Evolutionary conservation across 2,329 filamentous ascomycete genomes (phyloP).

Genomic region (Aureobasidium sp.): DNA sequence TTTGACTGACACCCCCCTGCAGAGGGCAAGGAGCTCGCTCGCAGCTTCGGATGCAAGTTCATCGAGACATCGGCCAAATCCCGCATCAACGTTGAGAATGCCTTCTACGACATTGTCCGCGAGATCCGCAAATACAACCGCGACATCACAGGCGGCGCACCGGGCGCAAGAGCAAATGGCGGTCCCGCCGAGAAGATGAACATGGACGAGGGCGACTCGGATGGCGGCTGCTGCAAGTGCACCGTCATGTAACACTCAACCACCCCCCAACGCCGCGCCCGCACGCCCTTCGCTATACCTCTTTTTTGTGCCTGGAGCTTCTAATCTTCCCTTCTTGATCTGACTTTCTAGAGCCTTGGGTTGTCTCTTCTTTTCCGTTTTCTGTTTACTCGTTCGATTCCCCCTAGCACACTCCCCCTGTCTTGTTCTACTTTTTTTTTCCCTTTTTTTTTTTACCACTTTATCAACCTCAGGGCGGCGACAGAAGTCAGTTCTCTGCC

Average conservation of each 20-base stretch:
- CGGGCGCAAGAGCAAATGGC: conserved; percentile 37
- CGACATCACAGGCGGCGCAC: conserved; percentile 73
- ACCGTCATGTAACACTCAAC: conserved; percentile 65
- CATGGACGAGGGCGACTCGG: conserved; percentile 54
- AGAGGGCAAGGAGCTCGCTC: conserved; percentile 86
- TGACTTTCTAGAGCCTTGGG: conserved; percentile 10
- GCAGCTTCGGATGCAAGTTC: conserved; percentile 91
- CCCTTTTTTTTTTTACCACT: conserved; percentile 9
- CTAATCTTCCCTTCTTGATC: conserved; percentile 14
- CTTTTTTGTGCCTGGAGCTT: conserved; percentile 10
- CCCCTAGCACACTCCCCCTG: conserved; percentile 9
- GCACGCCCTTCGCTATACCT: conserved; percentile 3
- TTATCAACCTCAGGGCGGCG: conserved; percentile 3
- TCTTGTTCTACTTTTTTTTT: conserved; percentile 6
- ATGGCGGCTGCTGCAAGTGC: conserved; percentile 76
- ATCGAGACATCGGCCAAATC: conserved; percentile 99
- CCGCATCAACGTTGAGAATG: conserved; percentile 94
- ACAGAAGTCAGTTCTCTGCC: background rate
- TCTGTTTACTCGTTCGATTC: conserved; percentile 12
- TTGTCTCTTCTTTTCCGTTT: conserved; percentile 4
- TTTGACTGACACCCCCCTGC: conserved; percentile 20
- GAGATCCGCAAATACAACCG: conserved; percentile 98
- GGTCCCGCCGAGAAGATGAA: conserved; percentile 73
- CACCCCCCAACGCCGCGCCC: background rate
- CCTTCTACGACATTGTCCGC: conserved; percentile 96